Evolutionary conservation across 495 filamentous ascomycete genomes (phyloP), one percentile per base, ranked within the genome.

Genomic region (Trichocladium antarcticum): DNA sequence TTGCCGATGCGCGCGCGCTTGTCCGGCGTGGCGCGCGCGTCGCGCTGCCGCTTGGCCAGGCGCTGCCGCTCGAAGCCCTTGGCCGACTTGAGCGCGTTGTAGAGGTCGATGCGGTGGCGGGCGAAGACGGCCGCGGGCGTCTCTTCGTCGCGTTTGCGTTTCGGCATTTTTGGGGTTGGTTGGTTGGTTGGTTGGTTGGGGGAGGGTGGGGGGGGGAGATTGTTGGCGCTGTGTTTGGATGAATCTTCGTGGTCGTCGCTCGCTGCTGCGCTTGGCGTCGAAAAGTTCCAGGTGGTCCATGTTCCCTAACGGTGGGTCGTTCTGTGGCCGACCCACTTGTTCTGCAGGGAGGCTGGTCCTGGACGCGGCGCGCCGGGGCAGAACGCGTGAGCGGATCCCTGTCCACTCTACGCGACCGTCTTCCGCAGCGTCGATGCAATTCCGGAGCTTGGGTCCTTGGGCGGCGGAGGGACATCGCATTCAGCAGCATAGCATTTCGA

Each of bases 41-140:
- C 79, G 63, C 84, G 89, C 19, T 84, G 70, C 31, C 88, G 70
- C 45, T 87, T 81, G 27, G 84, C 80, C 37, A 89, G 73, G 49
- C 94, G 95, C 67, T 95, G 89, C 54, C 87, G 74, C 68, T 95
- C 89, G 63, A 90, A 90, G 14, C 85, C 87, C 49, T 87, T 88
- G 21, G 84, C 85, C 1, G 77, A 70, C 63, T 92, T 94, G 32
- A 95, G 70, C 0, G 79, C 83, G 17, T 79, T 74, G 38, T 74
- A 72, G 8, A 95, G 71, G 17, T 77, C 62, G 45, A 75, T 76
- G 28, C 77, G 74, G 51, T 75, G 75, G 45, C 78, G 69, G 10
- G 72, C 61, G 51, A 88, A 70, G 35, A 79, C 75, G 39, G 75
- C 68, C 16, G 84, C 45, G 12, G 49, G 37, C 7, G 51, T 59